These are phyloP conservation scores for Penicillium sp. DNA, from an alignment of 2,329 filamentous ascomycete genomes.

Conservation along the genomic window DNA sequence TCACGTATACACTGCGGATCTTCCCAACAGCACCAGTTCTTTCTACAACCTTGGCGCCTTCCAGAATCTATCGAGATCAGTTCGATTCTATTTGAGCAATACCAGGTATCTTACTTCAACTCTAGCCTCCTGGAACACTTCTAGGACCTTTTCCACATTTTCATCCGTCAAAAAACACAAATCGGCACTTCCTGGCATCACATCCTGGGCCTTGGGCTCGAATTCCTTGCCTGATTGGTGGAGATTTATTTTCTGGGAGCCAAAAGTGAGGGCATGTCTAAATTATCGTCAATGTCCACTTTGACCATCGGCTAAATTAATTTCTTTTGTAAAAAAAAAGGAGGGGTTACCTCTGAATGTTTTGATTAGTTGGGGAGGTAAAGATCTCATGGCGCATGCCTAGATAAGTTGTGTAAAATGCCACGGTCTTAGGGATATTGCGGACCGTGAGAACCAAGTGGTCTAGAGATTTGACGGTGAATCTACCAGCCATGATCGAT, in stretches of 20 bases:
- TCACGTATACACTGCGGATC: conserved; percentile 59
- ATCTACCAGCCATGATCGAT: conserved; percentile 16
- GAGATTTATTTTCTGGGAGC: conserved; percentile 61
- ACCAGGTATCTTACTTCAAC: conserved; percentile 38
- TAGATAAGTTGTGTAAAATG: conserved; percentile 57
- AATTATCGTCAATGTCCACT: conserved; percentile 13
- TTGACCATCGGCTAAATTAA: background rate
- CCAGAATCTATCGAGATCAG: conserved; percentile 36
- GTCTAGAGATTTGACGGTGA: conserved; percentile 52
- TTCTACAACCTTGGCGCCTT: conserved; percentile 53
- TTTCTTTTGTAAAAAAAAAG: background rate
- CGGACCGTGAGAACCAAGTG: conserved; percentile 61
- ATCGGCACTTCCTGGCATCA: conserved; percentile 58
- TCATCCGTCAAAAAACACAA: conserved; percentile 59
- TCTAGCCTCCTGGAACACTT: conserved; percentile 40
- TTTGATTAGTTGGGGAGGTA: conserved; percentile 40
- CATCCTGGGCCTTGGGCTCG: conserved; percentile 57
- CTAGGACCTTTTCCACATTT: conserved; percentile 50
- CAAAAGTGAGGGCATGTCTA: conserved; percentile 58
- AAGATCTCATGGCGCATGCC: conserved; percentile 60
- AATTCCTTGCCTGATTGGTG: conserved; percentile 60
- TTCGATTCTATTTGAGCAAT: background rate
- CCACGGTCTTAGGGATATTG: conserved; percentile 50
- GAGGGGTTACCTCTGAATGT: conserved; percentile 21
- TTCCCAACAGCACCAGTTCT: conserved; percentile 57